Base-by-base conservation (phyloP, 2,329 filamentous ascomycete genomes). In the Mycosphaerella arachidis region DNA sequence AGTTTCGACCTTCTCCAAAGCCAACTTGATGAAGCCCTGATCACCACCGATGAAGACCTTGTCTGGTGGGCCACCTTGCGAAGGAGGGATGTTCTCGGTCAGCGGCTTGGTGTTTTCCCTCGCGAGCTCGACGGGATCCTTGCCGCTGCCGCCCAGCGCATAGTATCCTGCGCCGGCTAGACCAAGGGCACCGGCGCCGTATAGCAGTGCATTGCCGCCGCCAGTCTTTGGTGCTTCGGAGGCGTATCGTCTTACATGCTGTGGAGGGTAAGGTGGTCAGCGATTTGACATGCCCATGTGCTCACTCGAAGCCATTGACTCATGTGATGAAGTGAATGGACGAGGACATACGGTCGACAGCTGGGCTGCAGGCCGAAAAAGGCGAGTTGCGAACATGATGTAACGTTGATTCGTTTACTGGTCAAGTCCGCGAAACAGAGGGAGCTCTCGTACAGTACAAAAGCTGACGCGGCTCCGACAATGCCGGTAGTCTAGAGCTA, bases 21-120 rank as follows among this genome's bases (percentile, higher is more conserved):
- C 87, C 68, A 97, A 83, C 63, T 86, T 86, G 65, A 97, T 76
- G 78, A 92, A 97, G 67, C 91, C 92, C 78, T 97, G 92, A 63
- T 96, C 91, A 66, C 91, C 91, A 67, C 93, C 92, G 35, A 84
- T 89, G 75, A 97, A 88, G 59, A 82, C 79, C 65, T 76, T 74
- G 73, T 81, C 81, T 24, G 74, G 66, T 58, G 73, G 77, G 45
- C 76, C 73, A 63, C 63, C 61, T 56, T 56, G 56, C 16, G 57
- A 58, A 37, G 73, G 75, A 46, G 76, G 72, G 35, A 74, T 68
- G 63, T 76, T 78, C 63, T 71, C 68, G 53, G 67, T 73, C 60
- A 75, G 74, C 10, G 62, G 66, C 45, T 72, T 75, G 16, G 67
- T 69, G 51, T 59, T 67, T 60, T 61, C 70, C 59, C 58, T 66